Evolutionary conservation across 2,329 filamentous ascomycete species (phyloP).

Genomic region (Verticillium tricorpus): DNA sequence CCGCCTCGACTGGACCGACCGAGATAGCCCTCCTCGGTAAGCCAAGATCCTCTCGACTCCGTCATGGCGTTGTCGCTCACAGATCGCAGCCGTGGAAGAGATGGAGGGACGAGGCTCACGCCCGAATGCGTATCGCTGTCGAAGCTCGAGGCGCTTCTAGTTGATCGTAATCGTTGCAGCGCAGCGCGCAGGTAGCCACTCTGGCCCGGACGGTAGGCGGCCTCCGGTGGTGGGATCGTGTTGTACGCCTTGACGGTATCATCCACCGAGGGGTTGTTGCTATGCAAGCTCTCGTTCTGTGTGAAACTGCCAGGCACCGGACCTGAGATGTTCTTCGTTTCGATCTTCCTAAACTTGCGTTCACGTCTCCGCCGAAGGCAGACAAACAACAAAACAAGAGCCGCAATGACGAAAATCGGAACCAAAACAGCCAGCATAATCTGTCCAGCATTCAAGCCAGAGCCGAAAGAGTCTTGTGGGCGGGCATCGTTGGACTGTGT

Average conservation of each 20-base stretch:
- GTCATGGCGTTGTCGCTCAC: neutral
- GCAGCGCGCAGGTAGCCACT: slow-evolving; percentile 11
- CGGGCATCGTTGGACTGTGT: slow-evolving; percentile 16
- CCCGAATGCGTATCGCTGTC: slow-evolving; percentile 1
- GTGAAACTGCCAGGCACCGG: slow-evolving; percentile 24
- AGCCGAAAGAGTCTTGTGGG: slow-evolving; percentile 4
- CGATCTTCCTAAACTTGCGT: slow-evolving; percentile 11
- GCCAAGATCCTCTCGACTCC: slow-evolving; percentile 1
- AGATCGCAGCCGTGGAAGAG: neutral
- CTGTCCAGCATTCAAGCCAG: slow-evolving; percentile 8
- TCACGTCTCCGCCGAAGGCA: slow-evolving; percentile 22
- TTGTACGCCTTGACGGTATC: slow-evolving; percentile 14
- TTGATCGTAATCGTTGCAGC: slow-evolving; percentile 7
- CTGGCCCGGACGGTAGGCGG: slow-evolving; percentile 4
- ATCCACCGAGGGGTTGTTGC: slow-evolving; percentile 11
- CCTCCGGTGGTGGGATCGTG: neutral
- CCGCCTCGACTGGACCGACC: neutral
- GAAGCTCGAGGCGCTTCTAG: slow-evolving; percentile 10
- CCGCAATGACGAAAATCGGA: slow-evolving; percentile 7
- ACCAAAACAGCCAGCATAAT: slow-evolving; percentile 10
- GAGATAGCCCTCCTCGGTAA: slow-evolving; percentile 1
- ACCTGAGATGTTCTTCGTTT: slow-evolving; percentile 22
- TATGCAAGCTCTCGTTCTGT: slow-evolving; percentile 15
- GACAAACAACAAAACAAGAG: slow-evolving; percentile 15
- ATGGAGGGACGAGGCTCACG: slow-evolving; percentile 1